Evolutionary conservation across 1,284 basidiomycete genomes (phyloP).

Genomic region (Ceratobasidium sp.): DNA sequence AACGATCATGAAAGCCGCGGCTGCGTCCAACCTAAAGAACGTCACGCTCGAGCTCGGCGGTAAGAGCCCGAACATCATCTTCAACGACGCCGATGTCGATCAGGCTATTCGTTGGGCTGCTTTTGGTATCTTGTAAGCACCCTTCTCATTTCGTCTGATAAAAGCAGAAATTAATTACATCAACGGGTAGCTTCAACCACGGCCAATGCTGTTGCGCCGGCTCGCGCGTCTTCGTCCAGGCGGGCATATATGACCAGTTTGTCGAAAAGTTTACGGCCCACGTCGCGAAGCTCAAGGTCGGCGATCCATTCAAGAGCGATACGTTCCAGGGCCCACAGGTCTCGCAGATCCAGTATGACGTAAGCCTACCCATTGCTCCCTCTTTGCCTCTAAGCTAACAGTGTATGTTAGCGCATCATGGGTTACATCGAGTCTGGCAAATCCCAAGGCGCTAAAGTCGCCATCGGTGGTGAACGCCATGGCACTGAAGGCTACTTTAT

Average conservation of each 20-base stretch:
- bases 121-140: constrained; percentile 84
- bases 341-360: constrained; percentile 56
- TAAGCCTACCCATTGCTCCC: neutral
- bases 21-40: constrained; percentile 88
- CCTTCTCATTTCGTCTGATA: constrained; percentile 47
- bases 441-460: constrained; percentile 84
- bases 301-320: constrained; percentile 65
- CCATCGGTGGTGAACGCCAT: constrained; percentile 80
- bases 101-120: constrained; percentile 86
- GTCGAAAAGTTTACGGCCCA: constrained; percentile 55
- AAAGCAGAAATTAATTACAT: neutral
- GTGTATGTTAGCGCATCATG: constrained; percentile 74
- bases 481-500: constrained; percentile 84
- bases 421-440: constrained; percentile 90
- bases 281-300: constrained; percentile 61
- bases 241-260: constrained; percentile 63
- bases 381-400: constrained; percentile 36
- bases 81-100: constrained; percentile 81
- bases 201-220: constrained; percentile 67
- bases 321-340: constrained; percentile 73
- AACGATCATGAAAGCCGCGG: constrained; percentile 86
- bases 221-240: constrained; percentile 65
- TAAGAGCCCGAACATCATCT: constrained; percentile 87
- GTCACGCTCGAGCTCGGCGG: constrained; percentile 95
- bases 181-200: constrained; percentile 59